phyloP scores from a whole-genome alignment of 2,329 filamentous ascomycete genomes.

The Teratosphaeria epicoccoides region DNA sequence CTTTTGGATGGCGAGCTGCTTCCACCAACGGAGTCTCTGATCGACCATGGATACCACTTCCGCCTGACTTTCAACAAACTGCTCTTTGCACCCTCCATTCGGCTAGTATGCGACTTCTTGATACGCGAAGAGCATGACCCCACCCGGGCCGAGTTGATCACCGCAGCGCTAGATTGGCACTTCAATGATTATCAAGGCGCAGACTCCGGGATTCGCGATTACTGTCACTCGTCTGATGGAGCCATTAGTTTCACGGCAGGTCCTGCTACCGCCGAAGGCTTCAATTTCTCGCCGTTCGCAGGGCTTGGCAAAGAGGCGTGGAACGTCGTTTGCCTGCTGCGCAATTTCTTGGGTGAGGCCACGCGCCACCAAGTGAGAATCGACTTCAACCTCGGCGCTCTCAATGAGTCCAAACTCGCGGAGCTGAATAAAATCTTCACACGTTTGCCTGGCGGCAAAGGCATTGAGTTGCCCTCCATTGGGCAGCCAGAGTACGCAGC shows the following conservation, averaged over 20 bases:
- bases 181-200: conserved; percentile 6
- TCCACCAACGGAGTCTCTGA: conserved; percentile 1
- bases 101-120: conserved; percentile 1
- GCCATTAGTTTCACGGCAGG: not conserved
- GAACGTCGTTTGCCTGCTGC: not conserved
- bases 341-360: not conserved
- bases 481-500: conserved; percentile 6
- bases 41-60: conserved; percentile 2
- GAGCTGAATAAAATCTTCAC: conserved; percentile 5
- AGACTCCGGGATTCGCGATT: not conserved
- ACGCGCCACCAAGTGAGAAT: not conserved
- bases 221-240: not conserved
- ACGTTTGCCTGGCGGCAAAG: conserved; percentile 8
- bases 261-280: not conserved
- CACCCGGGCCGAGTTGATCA: not conserved
- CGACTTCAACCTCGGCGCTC: not conserved
- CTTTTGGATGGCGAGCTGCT: not conserved
- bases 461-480: conserved; percentile 5
- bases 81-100: not conserved
- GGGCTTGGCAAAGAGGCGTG: not conserved
- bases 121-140: not conserved
- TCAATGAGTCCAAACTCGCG: not conserved
- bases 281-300: not conserved
- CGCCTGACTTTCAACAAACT: conserved; percentile 9
- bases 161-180: conserved; percentile 8